Evolutionary conservation across 257 asterid genomes (phyloP), one percentile per base, ranked within the genome.

Genomic region (Plantago ovata): DNA sequence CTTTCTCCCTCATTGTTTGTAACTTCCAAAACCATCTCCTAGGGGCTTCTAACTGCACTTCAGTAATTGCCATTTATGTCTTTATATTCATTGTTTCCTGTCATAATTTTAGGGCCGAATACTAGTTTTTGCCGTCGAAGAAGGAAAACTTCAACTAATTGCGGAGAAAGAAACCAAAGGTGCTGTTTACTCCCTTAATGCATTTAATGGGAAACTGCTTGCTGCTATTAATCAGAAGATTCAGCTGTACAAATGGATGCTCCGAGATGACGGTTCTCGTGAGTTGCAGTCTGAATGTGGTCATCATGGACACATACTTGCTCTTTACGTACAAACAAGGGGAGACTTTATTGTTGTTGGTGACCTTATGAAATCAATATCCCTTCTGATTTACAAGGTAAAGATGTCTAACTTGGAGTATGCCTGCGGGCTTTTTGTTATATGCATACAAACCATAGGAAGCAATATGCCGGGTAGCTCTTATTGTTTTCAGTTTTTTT

Each of bases 141-240:
- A 93, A 73, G 95, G 97, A 50, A 93, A 93, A 71, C 97, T 93
- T 49, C 95, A 86, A 64, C 78, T 86, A 23, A 78, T 89, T 53
- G 94, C 97, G 16, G 99, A 89, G 72, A 89, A 93, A 75, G 96
- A 89, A 83, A 93, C 99, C 5, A 93, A 93, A 70, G 99, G 99
- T 50, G 89, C 95, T 60, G 99, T 89, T 56, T 93, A 89, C 77
- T 89, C 99, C 62, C 85, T 93, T 51, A 89, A 89, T 67, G 79
- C 97, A 46, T 93, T 93, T 64, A 93, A 82, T 14, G 99, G 99
- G 49, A 93, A 89, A 70, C 79, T 93, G 65, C 95, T 93, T 67
- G 97, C 99, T 69, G 99, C 97, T 36, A 89, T 93, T 45, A 89
- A 93, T 74, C 99, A 93, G 76, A 86, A 89, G 83, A 93, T 93